Evolutionary conservation across 805 yeast species (phyloP).

Genomic region (Metschnikowia baotianmanensis): DNA sequence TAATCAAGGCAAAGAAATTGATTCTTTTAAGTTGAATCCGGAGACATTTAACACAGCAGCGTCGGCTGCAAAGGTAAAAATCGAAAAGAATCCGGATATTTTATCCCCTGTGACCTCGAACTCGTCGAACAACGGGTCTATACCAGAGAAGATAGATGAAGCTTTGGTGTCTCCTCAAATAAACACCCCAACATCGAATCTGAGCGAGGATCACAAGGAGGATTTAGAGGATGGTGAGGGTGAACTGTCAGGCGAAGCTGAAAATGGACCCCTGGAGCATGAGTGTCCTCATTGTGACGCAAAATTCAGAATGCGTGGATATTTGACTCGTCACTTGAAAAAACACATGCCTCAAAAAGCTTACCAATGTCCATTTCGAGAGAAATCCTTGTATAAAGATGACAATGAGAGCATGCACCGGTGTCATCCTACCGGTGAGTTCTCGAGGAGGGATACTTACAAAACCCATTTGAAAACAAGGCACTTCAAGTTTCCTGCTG

Average conservation of each 20-base stretch:
- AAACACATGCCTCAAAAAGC: slow-evolving; percentile 51
- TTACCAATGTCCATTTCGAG: slow-evolving; percentile 53
- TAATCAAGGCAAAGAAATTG: slow-evolving; percentile 26
- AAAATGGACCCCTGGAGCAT: slow-evolving; percentile 26
- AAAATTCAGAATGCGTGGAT: slow-evolving; percentile 50
- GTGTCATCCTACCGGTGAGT: slow-evolving; percentile 59
- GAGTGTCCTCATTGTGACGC: slow-evolving; percentile 50
- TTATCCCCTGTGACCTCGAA: slow-evolving; percentile 41
- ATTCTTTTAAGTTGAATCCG: slow-evolving; percentile 23
- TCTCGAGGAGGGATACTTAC: slow-evolving; percentile 58
- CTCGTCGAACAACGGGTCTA: slow-evolving; percentile 30
- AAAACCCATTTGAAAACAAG: slow-evolving; percentile 56
- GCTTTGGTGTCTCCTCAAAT: slow-evolving; percentile 26
- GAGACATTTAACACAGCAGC: slow-evolving; percentile 2
- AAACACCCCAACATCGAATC: slow-evolving; percentile 30
- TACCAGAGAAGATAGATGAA: slow-evolving; percentile 20
- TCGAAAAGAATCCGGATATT: slow-evolving; percentile 9
- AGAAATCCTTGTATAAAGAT: slow-evolving; percentile 34
- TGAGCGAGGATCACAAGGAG: slow-evolving; percentile 20
- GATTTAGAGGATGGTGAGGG: slow-evolving; percentile 13
- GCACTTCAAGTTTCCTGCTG: slow-evolving; percentile 57
- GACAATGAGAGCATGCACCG: slow-evolving; percentile 41
- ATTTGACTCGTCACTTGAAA: slow-evolving; percentile 54
- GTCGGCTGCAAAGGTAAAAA: slow-evolving; percentile 3
- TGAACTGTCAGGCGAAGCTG: slow-evolving; percentile 10